Evolutionary conservation across 441 rosid genomes (phyloP).

Genomic region (Omphalea diandra): DNA sequence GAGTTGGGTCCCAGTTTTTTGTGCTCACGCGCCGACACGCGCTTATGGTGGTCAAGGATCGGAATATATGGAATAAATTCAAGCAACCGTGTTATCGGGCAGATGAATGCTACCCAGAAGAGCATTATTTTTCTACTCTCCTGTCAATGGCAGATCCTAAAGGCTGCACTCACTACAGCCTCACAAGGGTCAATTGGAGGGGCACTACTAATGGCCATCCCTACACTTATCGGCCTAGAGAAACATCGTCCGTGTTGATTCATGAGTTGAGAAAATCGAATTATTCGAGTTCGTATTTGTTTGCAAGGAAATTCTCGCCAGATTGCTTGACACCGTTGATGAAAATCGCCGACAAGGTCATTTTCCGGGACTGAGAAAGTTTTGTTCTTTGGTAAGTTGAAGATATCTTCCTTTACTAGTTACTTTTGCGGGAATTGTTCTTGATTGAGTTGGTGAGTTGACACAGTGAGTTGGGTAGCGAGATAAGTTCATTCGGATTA

Average conservation of each 20-base stretch:
- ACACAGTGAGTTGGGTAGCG: conserved; percentile 7
- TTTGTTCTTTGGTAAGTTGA: conserved; percentile 39
- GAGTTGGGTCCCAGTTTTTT: conserved; percentile 39
- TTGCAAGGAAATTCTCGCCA: conserved; percentile 86
- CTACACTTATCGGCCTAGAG: conserved; percentile 54
- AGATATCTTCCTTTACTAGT: background rate
- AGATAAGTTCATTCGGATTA: background rate
- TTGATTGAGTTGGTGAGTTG: conserved; percentile 15
- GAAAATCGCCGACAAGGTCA: conserved; percentile 65
- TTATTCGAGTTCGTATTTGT: conserved; percentile 62
- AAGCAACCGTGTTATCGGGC: conserved; percentile 31
- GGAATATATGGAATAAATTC: conserved; percentile 32
- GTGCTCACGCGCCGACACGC: conserved; percentile 33
- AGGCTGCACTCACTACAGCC: conserved; percentile 28
- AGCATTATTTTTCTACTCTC: conserved; percentile 36
- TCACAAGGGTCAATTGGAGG: conserved; percentile 35
- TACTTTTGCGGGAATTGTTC: too few species aligned
- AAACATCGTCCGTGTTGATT: conserved; percentile 57
- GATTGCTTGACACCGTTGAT: conserved; percentile 76
- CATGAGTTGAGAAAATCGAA: conserved; percentile 59
- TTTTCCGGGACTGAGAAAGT: conserved; percentile 72
- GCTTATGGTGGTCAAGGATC: conserved; percentile 30
- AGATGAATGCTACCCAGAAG: conserved; percentile 37
- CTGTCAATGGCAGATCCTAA: conserved; percentile 32
- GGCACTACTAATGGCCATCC: conserved; percentile 85